Evolutionary conservation across 768 basidiomycete genomes (phyloP), one percentile per base, ranked within the genome.

Genomic region (Sarcomyxa edulis): DNA sequence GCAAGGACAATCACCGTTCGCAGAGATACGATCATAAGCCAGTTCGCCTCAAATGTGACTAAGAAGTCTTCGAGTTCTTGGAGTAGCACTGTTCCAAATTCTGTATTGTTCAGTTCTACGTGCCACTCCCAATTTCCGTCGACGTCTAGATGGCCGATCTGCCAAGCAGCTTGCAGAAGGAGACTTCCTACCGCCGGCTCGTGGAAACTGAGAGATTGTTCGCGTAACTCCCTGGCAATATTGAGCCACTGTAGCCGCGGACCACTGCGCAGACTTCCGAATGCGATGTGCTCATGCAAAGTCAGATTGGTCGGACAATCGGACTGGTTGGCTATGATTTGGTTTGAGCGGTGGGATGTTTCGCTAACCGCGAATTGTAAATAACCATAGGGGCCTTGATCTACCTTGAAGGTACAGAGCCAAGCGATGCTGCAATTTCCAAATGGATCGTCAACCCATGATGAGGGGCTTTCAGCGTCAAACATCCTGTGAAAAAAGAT

Each of bases 211-310:
- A 78, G 44, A 0, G 48, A 46, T 15, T 60, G 55, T 6, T 58
- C 56, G 6, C 59, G 57, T n/a, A 78, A 45, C 43, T 71, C 71
- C n/a, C 67, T 61, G 9, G 61, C 41, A 26, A 78, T 65, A 41
- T 77, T 77, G 26, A 65, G 50, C 74, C 73, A 76, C 34, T 77
- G 74, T 0, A 78, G 44, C 2, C 41, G 50, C 0, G 56, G 41
- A 0, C 75, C 74, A 25, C 66, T 60, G 5, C 76, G 69, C 24
- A 78, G 44, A 34, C 59, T 54, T 8, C 62, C 65, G 35, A 73
- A 78, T 0, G 67, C 58, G 9, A 65, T 53, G 23, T 56, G 68
- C 38, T 78, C 74, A 20, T 78, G 71, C 2, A 71, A 43, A 6
- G 45, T 60, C 16, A 78, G 50, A 5, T 64, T 54, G 15, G 35